Evolutionary conservation across 2,329 filamentous ascomycete species (phyloP).

Genomic region (Didymella pinodella): DNA sequence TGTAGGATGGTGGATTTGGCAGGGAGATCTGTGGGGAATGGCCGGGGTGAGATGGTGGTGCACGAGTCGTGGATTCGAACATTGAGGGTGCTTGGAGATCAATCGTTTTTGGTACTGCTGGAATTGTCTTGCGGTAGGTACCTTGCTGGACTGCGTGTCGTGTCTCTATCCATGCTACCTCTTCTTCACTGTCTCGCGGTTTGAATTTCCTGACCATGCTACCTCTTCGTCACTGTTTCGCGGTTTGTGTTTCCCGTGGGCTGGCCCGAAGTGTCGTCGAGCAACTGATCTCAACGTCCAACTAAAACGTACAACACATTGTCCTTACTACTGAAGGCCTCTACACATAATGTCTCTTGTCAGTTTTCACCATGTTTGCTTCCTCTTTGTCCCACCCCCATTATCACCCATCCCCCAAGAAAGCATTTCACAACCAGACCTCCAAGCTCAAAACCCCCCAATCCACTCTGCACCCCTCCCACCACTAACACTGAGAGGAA

Average conservation of each 20-base stretch:
- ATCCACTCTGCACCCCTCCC: background rate
- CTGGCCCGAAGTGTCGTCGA: background rate
- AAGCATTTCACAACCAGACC: background rate
- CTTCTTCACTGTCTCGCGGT: background rate
- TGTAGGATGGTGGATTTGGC: background rate
- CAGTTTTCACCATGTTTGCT: background rate
- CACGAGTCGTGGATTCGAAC: background rate
- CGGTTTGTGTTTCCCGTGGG: background rate
- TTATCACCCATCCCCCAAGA: background rate
- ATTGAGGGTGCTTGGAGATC: background rate
- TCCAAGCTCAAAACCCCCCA: background rate
- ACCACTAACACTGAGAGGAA: too few relatives aligned
- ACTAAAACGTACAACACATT: background rate
- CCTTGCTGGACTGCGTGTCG: background rate
- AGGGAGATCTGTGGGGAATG: conserved; percentile 8
- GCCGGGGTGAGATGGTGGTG: background rate
- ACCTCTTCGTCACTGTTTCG: background rate
- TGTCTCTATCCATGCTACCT: background rate
- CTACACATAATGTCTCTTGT: background rate
- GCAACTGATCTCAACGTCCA: background rate
- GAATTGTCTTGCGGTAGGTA: background rate
- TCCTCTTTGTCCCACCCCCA: background rate
- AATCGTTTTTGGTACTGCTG: background rate
- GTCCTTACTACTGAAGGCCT: background rate
- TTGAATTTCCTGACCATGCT: background rate